phyloP scores from a whole-genome alignment of 352 stramenopile species.

The Phytopythium chamaehyphon region DNA sequence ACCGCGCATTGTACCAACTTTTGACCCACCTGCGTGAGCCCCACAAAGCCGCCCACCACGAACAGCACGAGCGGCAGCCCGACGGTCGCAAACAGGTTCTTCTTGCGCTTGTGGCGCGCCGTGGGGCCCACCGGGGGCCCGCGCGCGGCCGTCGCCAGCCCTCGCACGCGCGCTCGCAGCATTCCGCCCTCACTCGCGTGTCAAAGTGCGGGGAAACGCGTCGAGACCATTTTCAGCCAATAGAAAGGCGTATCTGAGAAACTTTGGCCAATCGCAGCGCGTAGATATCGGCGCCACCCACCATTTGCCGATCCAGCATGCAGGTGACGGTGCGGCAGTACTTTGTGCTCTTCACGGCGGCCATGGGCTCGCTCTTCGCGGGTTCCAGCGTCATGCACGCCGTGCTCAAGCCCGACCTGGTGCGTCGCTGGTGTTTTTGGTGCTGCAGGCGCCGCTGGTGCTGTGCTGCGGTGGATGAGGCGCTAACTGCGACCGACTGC shows the following conservation, averaged over 20 bases:
- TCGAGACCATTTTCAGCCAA: conserved; percentile 16
- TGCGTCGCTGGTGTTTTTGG: conserved; percentile 17
- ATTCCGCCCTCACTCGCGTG: conserved; percentile 9
- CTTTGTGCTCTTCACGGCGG: conserved; percentile 55
- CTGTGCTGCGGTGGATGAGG: not conserved
- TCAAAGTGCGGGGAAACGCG: conserved; percentile 8
- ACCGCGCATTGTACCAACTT: not conserved
- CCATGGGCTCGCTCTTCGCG: conserved; percentile 79
- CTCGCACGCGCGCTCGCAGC: conserved; percentile 17
- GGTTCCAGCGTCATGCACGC: conserved; percentile 82
- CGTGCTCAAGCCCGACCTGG: conserved; percentile 77
- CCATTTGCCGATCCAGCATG: conserved; percentile 25
- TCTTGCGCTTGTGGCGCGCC: conserved; percentile 40
- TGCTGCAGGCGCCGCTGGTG: not conserved
- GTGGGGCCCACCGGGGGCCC: conserved; percentile 6
- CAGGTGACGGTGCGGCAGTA: conserved; percentile 74
- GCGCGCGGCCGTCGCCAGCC: conserved; percentile 17
- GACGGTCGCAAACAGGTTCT: conserved; percentile 60
- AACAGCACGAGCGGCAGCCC: conserved; percentile 81
- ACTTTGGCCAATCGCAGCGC: conserved; percentile 7
- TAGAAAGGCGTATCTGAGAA: conserved; percentile 8
- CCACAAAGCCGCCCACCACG: conserved; percentile 71
- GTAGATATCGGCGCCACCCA: not conserved
- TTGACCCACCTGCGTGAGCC: conserved; percentile 57
- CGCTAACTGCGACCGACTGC: not conserved